A percentile compares a stretch with the other conserved stretches of the same genome.
Evolutionary conservation across 176 grass and related monocot species (phyloP).

Genomic region (Coix lacrymajobi): DNA sequence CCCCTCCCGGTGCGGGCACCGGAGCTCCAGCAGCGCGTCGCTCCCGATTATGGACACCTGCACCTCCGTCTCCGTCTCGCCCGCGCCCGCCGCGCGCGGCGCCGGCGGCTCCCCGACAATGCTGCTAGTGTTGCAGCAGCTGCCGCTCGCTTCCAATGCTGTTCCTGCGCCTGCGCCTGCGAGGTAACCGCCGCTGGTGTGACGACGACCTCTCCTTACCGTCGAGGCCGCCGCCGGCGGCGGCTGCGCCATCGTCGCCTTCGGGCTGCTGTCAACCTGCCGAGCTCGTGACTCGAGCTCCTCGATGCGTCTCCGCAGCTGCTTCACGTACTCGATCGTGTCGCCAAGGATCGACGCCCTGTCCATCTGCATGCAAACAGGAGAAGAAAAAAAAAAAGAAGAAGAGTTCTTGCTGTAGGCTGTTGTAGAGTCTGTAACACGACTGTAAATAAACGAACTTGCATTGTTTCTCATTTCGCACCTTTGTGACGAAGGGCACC

Average conservation of each 20-base stretch:
- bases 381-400: background rate
- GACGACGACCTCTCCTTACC: conserved; percentile 5
- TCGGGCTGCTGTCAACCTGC: conserved; percentile 12
- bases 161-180: background rate
- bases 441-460: background rate
- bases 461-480: background rate
- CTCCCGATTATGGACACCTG: conserved; percentile 67
- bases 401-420: background rate
- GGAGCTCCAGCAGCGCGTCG: conserved; percentile 67
- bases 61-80: conserved; percentile 43
- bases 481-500: conserved; percentile 96
- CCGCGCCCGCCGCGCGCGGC: background rate
- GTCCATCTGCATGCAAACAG: conserved; percentile 49
- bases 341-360: conserved; percentile 78
- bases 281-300: conserved; percentile 59
- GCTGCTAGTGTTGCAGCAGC: background rate
- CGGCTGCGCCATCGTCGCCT: background rate
- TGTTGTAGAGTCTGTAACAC: background rate
- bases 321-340: conserved; percentile 92
- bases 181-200: too few species aligned
- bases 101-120: background rate
- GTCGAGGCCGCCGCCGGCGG: background rate
- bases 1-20: conserved; percentile 52
- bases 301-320: conserved; percentile 55
- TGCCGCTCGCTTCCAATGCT: conserved; percentile 11